Percentiles rank a stretch among this genome's conserved stretches.
Evolutionary conservation across 1,139 yeast genomes (phyloP).

Genomic region (Candida glucosophila): DNA sequence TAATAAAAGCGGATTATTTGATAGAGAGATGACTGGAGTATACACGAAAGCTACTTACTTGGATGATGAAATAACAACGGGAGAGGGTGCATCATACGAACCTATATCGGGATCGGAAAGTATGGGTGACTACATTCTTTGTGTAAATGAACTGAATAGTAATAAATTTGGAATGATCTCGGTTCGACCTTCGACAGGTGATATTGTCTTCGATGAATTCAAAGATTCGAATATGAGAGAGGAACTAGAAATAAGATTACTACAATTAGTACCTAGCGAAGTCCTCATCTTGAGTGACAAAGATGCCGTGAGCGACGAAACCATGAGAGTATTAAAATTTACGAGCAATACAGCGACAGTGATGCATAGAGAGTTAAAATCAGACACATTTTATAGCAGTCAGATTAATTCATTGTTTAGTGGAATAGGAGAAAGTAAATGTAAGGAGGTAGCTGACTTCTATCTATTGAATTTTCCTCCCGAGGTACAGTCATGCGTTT

Average conservation of each 20-base stretch:
- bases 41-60: constrained; percentile 83
- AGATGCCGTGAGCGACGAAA: constrained; percentile 20
- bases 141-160: constrained; percentile 13
- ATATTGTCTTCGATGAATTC: constrained; percentile 63
- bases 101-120: constrained; percentile 10
- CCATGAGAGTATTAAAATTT: constrained; percentile 13
- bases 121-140: constrained; percentile 21
- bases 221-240: constrained; percentile 43
- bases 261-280: constrained; percentile 73
- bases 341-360: constrained; percentile 10
- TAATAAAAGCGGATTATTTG: constrained; percentile 50
- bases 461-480: constrained; percentile 15
- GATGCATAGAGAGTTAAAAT: constrained; percentile 5
- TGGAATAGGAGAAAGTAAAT: constrained; percentile 7
- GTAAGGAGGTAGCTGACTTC: constrained; percentile 14
- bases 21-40: constrained; percentile 59
- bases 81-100: constrained; percentile 6
- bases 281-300: constrained; percentile 36
- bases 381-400: constrained; percentile 4
- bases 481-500: constrained; percentile 34
- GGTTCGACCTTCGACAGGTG: constrained; percentile 73
- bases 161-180: constrained; percentile 45
- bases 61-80: constrained; percentile 42
- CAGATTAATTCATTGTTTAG: constrained; percentile 12
- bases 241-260: constrained; percentile 64